Evolutionary conservation across 257 asterid species (phyloP).

Genomic region (Solanum pennellii): DNA sequence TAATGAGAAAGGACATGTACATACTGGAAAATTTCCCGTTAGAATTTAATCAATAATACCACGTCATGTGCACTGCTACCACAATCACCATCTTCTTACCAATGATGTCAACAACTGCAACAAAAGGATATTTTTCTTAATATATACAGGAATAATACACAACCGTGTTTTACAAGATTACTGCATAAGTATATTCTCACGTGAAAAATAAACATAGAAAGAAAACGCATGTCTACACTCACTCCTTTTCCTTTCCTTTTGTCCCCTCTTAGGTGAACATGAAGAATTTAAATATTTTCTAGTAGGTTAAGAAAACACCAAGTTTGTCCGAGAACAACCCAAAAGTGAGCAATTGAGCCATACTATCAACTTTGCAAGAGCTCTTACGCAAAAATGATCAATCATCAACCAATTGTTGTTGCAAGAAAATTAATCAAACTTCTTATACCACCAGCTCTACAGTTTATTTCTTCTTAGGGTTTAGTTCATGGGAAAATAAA

Average conservation of each 20-base stretch:
- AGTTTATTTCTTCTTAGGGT: not conserved
- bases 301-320: not conserved
- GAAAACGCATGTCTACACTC: not conserved
- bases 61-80: not conserved
- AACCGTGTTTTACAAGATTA: not conserved
- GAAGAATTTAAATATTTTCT: not conserved
- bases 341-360: not conserved
- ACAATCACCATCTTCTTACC: conserved; percentile 75
- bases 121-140: not conserved
- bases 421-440: not conserved
- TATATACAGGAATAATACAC: not conserved
- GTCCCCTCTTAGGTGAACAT: not conserved
- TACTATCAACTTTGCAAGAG: not conserved
- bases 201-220: not conserved
- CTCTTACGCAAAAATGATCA: not conserved
- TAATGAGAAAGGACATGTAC: not conserved
- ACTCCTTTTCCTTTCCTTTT: not conserved
- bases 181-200: not conserved
- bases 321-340: not conserved
- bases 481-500: not conserved
- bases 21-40: conserved; percentile 9
- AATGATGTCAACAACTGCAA: conserved; percentile 78
- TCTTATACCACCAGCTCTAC: not conserved
- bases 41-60: not conserved
- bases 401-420: not conserved